Base-by-base conservation (phyloP, 805 yeast species). In the Candida pseudofarinosa region DNA sequence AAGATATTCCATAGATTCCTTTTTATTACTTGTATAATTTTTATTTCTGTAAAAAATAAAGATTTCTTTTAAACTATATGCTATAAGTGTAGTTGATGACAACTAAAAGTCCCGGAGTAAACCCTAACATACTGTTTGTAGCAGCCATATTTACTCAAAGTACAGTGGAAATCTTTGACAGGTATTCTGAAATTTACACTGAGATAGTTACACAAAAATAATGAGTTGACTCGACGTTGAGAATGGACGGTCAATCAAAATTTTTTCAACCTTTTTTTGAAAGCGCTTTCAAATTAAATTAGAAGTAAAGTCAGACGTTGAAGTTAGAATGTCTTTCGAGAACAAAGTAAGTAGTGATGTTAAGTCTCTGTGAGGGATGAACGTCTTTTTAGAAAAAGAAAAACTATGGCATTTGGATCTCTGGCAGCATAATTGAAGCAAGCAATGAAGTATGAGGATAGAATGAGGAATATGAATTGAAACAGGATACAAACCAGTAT, bases 251-350 rank as follows among this genome's bases (percentile, higher is more conserved):
- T 45, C 45, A 45, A 42, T 41, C 37, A 38, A 41, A 45, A 48
- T 45, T 35, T 41, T 48, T 48, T 48, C 45, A 45, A 42, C 42
- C 33, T 41, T 39, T 33, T 28, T 33, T 38, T 42, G 16, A 34
- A 32, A 37, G 33, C 38, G 23, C 26, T 37, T 26, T 37, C 30
- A 19, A 26, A 26, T 20, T 19, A 20, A 14, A 23, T 23, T 13
- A n/a, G n/a, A 14, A 37, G 13, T 26, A 15, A 8, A 37, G 39
- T 26, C 14, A 17, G 19, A 37, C 19, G 39, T 19, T 17, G 34
- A 34, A 42, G 40, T 44, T 49, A 59, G 48, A 39, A 70, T 70
- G 76, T 70, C 76, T 54, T 70, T 70, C 56, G 72, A 68, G 58
- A 70, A 70, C 66, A 70, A 70, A 65, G 76, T 70, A 69, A 58